Evolutionary conservation across 495 filamentous ascomycete species (phyloP), one percentile per base, ranked within the genome.

Genomic region (Trichoderma orchidacearum): DNA sequence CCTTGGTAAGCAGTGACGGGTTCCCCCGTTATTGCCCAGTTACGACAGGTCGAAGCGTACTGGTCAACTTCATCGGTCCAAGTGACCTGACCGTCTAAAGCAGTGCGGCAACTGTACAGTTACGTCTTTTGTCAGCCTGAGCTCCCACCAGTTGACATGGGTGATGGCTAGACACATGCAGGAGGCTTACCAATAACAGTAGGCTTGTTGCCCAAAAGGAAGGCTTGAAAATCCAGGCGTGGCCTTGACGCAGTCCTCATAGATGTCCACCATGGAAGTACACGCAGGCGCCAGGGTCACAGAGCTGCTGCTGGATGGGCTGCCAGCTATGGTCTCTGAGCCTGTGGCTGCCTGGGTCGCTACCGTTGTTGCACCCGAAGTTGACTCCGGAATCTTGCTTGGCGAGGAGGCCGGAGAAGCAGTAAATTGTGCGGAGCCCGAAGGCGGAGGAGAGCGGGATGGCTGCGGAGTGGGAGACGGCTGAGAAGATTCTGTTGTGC

Each of bases 171-270:
- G 0, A 11, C 41, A 25, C n/a, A n/a, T n/a, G 38, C 5, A 48
- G 38, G 23, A 21, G 38, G 23, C 45, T 51, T 38, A 55, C 53
- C 53, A 55, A 23, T 38, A 41, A 23, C 53, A 55, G 7, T 38
- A 35, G 17, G 53, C 53, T 23, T 41, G 53, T n/a, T 35, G n/a
- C 6, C 38, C 12, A 7, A 17, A 28, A 1, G 21, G 32, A 17
- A 55, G 12, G 18, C 3, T 4, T 7, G 53, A 15, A 38, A 55
- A 55, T 6, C 11, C 32, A 23, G 32, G 23, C 3, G 32, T 38
- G 3, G 12, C 12, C 5, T 18, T 41, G 2, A 18, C 29, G 25
- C 53, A 55, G 5, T 35, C 23, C 21, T 25, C 4, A 6, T 28
- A 27, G 15, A 55, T 45, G 34, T 41, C 30, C 0, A 55, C 32